Base-by-base conservation (phyloP, 768 basidiomycete genomes). In the Lentinula aciculospora region DNA sequence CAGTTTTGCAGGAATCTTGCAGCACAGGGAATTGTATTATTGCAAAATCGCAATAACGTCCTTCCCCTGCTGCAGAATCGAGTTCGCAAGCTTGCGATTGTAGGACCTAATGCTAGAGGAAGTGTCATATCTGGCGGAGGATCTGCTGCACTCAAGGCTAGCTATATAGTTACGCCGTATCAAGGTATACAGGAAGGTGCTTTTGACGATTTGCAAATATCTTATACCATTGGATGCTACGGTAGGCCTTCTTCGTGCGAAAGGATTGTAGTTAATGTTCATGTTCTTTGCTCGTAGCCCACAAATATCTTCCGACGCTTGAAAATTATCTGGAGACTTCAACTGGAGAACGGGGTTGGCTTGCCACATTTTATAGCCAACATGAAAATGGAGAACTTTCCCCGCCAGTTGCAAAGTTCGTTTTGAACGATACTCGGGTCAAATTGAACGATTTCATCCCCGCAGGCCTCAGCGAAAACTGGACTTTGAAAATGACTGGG, bases 51-150 rank as follows among this genome's bases (percentile, higher is more conserved):
- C 19, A 66, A 69, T 9, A 63, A 70, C 2, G 63, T 86, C n/a
- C 71, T 91, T 15, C 88, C 88, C 2, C 60, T 88, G 4, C 64
- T 65, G n/a, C 53, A 67, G 7, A 59, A 58, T 28, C 65, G 64
- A 39, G 68, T 76, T 36, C 77, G 76, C 62, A 81, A 74, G 58
- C 71, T 91, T 39, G 84, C 83, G 4, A 72, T 89, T 47, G 84
- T 89, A 56, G 87, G 87, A 1, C 84, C 87, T 2, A 88, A 88
- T 67, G 83, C 82, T 42, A 81, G 81, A 66, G 82, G 80, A 50
- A 69, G 79, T 37, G 75, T 88, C 5, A 82, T 89, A 45, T 90
- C 87, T 19, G 86, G 86, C 12, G 91, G 90, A 25, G 89, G 90
- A 34, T 89, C 89, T 32, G 85, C 86, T 9, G 85, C 86, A 8